These are phyloP conservation scores for Taphrina deformans DNA, from an alignment of 1,139 yeast genomes.

Conservation along the genomic window DNA sequence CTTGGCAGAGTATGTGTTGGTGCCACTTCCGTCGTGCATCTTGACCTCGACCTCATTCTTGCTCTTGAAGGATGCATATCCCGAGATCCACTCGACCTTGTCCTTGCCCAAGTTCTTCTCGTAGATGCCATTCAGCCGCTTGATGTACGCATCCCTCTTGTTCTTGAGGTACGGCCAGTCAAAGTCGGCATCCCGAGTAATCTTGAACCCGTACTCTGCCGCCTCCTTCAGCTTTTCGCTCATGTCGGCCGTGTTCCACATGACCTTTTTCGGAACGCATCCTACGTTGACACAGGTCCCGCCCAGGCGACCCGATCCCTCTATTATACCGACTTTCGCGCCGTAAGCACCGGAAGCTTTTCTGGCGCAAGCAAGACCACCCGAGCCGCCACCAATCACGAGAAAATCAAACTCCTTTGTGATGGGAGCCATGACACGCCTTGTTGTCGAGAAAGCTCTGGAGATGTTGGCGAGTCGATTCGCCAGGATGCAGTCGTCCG, in stretches of 20 bases:
- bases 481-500: conserved; percentile 12
- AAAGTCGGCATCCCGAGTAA: conserved; percentile 58
- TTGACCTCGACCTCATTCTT: conserved; percentile 75
- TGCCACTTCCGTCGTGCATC: conserved; percentile 49
- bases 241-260: conserved; percentile 96
- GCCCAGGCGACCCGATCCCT: conserved; percentile 72
- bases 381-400: conserved; percentile 99
- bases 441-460: conserved; percentile 22
- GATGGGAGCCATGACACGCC: conserved; percentile 56
- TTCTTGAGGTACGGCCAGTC: conserved; percentile 77
- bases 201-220: conserved; percentile 73
- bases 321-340: conserved; percentile 79
- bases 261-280: conserved; percentile 96
- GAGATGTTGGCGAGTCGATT: conserved; percentile 25
- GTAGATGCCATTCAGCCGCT: conserved; percentile 87
- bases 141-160: conserved; percentile 88
- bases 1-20: conserved; percentile 70
- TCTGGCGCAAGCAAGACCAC: conserved; percentile 97
- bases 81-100: conserved; percentile 81
- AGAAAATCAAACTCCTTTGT: conserved; percentile 75
- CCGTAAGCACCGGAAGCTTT: conserved; percentile 88
- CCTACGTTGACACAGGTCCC: conserved; percentile 99
- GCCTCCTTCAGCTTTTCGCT: conserved; percentile 76
- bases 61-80: conserved; percentile 71
- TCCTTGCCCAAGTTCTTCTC: conserved; percentile 82